Percentiles rank a stretch among this genome's conserved stretches.
These are phyloP conservation scores for Neofusicoccum parvum DNA, from an alignment of 2,329 filamentous ascomycete genomes.

Conservation along the genomic window DNA sequence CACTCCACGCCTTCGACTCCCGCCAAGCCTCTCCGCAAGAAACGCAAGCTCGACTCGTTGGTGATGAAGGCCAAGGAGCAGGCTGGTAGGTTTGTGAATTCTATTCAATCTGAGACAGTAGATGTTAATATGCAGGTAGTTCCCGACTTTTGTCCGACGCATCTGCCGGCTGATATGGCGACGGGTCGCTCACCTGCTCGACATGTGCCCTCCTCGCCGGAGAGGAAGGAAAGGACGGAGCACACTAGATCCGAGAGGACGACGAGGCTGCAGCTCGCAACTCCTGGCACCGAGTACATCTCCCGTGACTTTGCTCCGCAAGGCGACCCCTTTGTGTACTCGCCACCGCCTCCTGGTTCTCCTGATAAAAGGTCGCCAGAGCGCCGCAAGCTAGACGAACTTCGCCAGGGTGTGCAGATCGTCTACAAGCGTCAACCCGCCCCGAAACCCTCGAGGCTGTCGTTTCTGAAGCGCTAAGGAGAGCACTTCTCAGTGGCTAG, in stretches of 20 bases:
- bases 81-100: neutral
- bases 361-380: neutral
- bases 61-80: neutral
- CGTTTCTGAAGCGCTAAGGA: neutral
- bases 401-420: neutral
- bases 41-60: neutral
- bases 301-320: neutral
- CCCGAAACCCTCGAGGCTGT: neutral
- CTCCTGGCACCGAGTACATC: neutral
- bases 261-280: neutral
- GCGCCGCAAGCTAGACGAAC: neutral
- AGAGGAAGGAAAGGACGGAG: neutral
- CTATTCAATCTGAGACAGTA: no score
- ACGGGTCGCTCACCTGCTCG: neutral
- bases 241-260: neutral
- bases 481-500: neutral
- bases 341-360: no score
- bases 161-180: neutral
- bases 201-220: no score
- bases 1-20: neutral
- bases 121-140: neutral
- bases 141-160: neutral
- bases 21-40: constrained; percentile 12
- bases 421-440: neutral
- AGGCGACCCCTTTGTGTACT: no score